Evolutionary conservation across 371 early-diverging fungal genomes (phyloP).

Genomic region (Dichotomocladium elegans): DNA sequence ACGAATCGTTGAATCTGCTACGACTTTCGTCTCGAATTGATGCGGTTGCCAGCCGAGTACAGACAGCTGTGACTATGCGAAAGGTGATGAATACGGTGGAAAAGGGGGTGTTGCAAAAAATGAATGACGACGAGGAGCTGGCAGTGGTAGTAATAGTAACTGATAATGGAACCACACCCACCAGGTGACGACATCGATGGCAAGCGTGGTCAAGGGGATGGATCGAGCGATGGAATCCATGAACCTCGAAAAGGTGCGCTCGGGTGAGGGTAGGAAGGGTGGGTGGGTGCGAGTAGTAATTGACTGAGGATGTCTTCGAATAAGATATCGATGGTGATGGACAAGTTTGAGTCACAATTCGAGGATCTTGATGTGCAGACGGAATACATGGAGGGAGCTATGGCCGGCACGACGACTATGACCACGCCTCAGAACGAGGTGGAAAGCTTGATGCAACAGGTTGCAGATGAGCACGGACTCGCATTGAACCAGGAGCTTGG

Average conservation of each 20-base stretch:
- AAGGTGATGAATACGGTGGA: constrained; percentile 33
- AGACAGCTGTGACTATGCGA: constrained; percentile 95
- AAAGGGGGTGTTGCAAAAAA: background rate
- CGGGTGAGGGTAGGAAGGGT: background rate
- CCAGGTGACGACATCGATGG: constrained; percentile 72
- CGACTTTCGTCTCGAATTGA: constrained; percentile 89
- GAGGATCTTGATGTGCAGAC: constrained; percentile 94
- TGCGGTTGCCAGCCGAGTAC: constrained; percentile 88
- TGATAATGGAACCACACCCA: background rate
- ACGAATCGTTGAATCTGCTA: constrained; percentile 85
- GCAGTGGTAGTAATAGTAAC: background rate
- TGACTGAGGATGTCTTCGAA: no score
- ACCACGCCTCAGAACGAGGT: constrained; percentile 90
- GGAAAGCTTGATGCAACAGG: constrained; percentile 89
- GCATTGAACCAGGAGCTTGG: constrained; percentile 68
- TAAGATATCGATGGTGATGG: constrained; percentile 90
- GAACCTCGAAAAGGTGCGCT: constrained; percentile 84
- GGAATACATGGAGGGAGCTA: constrained; percentile 86
- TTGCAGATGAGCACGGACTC: constrained; percentile 91
- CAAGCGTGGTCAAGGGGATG: constrained; percentile 86
- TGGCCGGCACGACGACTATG: constrained; percentile 82
- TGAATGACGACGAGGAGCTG: no score
- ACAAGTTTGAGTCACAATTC: constrained; percentile 90
- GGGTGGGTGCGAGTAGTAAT: no score
- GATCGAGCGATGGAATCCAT: constrained; percentile 87